Evolutionary conservation across 495 filamentous ascomycete species (phyloP).

Genomic region (Friedmanniomyces endolithicus): DNA sequence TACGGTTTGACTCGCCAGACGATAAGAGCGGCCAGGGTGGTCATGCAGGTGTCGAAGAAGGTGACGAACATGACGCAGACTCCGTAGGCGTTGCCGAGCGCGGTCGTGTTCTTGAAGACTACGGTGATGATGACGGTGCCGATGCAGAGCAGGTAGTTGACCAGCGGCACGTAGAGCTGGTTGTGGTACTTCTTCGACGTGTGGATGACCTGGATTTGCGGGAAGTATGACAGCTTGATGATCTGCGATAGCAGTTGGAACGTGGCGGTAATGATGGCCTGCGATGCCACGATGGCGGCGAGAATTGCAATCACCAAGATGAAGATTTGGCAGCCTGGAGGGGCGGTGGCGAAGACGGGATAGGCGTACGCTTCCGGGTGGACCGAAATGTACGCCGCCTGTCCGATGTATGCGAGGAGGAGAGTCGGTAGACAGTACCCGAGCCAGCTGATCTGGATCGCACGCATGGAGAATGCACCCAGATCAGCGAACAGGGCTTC

Average conservation of each 20-base stretch:
- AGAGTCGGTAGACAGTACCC: conserved; percentile 52
- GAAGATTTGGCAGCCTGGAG: conserved; percentile 53
- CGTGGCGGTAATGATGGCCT: conserved; percentile 61
- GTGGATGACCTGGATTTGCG: conserved; percentile 55
- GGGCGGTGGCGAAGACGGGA: conserved; percentile 55
- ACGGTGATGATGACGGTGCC: conserved; percentile 55
- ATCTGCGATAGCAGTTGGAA: conserved; percentile 57
- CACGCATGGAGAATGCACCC: conserved; percentile 49
- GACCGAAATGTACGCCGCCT: conserved; percentile 55
- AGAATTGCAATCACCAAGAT: conserved; percentile 52
- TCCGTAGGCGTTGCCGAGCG: conserved; percentile 33
- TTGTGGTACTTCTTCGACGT: conserved; percentile 52
- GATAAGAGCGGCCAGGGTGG: conserved; percentile 50
- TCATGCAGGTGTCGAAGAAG: conserved; percentile 60
- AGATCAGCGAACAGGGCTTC: conserved; percentile 65
- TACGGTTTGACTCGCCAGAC: conserved; percentile 48
- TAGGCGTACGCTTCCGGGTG: conserved; percentile 50
- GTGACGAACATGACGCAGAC: conserved; percentile 65
- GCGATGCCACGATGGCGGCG: conserved; percentile 58
- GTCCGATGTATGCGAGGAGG: conserved; percentile 57
- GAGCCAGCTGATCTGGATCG: conserved; percentile 57
- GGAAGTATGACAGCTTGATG: conserved; percentile 61
- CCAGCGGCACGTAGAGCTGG: conserved; percentile 57
- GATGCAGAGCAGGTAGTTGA: conserved; percentile 60
- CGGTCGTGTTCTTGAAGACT: conserved; percentile 53